phyloP scores from a whole-genome alignment of 495 filamentous ascomycete species.

The Rhypophila decipiens region DNA sequence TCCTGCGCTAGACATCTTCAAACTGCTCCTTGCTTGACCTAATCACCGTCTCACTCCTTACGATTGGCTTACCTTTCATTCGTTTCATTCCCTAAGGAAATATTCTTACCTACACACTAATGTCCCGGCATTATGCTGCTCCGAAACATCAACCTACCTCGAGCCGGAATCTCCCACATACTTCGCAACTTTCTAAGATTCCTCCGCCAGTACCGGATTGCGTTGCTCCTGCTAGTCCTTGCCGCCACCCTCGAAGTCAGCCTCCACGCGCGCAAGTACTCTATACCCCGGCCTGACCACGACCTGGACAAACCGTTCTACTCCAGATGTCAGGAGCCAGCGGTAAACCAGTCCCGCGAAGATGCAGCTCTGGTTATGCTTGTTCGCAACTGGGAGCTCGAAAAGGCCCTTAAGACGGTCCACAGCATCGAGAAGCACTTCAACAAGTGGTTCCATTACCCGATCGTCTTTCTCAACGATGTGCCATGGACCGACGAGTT shows the following conservation, averaged over 20 bases:
- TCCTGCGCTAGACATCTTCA: too few species aligned
- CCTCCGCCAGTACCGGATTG: slow-evolving; percentile 1
- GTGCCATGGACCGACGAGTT: slow-evolving; percentile 81
- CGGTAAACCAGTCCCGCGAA: slow-evolving; percentile 56
- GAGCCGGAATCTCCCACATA: too few species aligned
- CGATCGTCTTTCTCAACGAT: slow-evolving; percentile 95
- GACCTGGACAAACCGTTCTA: slow-evolving; percentile 40
- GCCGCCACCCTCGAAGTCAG: slow-evolving; percentile 25
- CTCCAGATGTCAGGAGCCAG: slow-evolving; percentile 35
- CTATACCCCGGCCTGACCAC: slow-evolving; percentile 24
- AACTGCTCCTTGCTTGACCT: too few species aligned
- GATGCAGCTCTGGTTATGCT: slow-evolving; percentile 93
- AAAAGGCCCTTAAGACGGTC: slow-evolving; percentile 82
- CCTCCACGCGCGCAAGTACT: slow-evolving; percentile 21
- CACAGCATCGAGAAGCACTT: slow-evolving; percentile 94
- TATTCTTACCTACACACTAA: too few species aligned
- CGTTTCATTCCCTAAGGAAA: too few species aligned
- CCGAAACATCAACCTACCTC: too few species aligned
- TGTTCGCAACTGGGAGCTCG: slow-evolving; percentile 84
- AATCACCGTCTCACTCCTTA: too few species aligned
- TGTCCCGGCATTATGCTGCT: too few species aligned
- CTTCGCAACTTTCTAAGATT: too few species aligned
- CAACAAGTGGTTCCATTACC: slow-evolving; percentile 96
- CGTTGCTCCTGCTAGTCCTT: slow-evolving; percentile 9
- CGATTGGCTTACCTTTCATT: too few species aligned